phyloP scores from a whole-genome alignment of 2,329 filamentous ascomycete genomes.

The Pseudogymnoascus sp. region DNA sequence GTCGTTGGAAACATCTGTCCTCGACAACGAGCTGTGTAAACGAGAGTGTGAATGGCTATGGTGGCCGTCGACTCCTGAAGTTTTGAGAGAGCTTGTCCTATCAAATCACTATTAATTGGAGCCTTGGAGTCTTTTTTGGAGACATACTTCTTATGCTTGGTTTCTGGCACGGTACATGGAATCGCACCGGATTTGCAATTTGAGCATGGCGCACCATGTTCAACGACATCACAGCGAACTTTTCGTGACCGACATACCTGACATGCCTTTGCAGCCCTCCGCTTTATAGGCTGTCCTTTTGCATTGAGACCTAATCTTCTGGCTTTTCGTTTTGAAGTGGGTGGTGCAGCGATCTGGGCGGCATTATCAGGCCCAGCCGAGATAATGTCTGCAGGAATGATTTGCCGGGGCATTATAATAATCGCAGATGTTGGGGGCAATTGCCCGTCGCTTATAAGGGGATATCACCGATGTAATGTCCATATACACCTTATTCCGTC shows the following conservation, averaged over 20 bases:
- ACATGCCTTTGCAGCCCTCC: not conserved
- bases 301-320: not conserved
- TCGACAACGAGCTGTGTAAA: not conserved
- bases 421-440: not conserved
- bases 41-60: not conserved
- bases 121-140: not conserved
- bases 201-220: not conserved
- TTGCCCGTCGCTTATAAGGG: not conserved
- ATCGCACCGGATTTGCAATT: conserved; percentile 2
- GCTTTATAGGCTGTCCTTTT: not conserved
- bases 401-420: not conserved
- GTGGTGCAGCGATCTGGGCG: not conserved
- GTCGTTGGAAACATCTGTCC: not conserved
- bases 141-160: not conserved
- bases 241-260: not conserved
- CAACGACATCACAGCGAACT: conserved; percentile 1
- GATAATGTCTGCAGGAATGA: not conserved
- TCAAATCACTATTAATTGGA: not conserved
- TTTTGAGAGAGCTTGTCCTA: not conserved
- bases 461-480: not conserved
- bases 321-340: not conserved
- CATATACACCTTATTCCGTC: not conserved
- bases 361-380: not conserved
- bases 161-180: not conserved
- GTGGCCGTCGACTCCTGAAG: not conserved